A percentile compares a stretch with the other conserved stretches of the same genome.
Evolutionary conservation across 495 filamentous ascomycete species (phyloP).

Genomic region (Penicillium tannophilum): DNA sequence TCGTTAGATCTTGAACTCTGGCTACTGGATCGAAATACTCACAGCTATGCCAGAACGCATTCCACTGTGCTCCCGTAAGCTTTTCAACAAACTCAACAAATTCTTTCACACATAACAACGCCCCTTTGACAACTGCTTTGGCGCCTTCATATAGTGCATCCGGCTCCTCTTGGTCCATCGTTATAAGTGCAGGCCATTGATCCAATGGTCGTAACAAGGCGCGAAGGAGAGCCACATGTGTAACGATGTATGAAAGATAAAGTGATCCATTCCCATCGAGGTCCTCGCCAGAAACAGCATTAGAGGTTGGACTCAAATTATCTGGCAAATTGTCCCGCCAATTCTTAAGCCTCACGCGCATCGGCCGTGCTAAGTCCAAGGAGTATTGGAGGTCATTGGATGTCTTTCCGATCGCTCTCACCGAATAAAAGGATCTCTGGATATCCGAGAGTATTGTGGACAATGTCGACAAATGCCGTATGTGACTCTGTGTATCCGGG

Average conservation of each 20-base stretch:
- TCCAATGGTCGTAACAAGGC: slow-evolving; percentile 4
- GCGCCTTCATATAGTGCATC: background rate
- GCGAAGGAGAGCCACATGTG: slow-evolving; percentile 4
- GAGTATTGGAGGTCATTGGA: slow-evolving; percentile 4
- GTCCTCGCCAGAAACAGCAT: background rate
- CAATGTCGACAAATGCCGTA: background rate
- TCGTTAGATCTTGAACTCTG: background rate
- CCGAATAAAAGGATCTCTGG: slow-evolving; percentile 2
- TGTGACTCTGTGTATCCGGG: slow-evolving; percentile 2
- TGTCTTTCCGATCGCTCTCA: slow-evolving; percentile 6
- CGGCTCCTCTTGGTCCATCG: background rate
- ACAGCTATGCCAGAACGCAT: slow-evolving; percentile 12
- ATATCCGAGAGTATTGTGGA: slow-evolving; percentile 7
- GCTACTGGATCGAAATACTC: background rate
- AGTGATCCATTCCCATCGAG: slow-evolving; percentile 8
- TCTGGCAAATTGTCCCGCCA: slow-evolving; percentile 5
- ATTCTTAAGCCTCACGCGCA: slow-evolving; percentile 1
- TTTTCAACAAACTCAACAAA: slow-evolving; percentile 12
- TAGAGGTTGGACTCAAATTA: background rate
- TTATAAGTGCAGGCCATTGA: slow-evolving; percentile 4
- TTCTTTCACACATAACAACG: slow-evolving; percentile 10
- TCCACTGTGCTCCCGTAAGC: slow-evolving; percentile 8
- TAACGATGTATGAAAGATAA: slow-evolving; percentile 9
- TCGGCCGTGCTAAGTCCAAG: slow-evolving; percentile 5
- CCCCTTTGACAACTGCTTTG: slow-evolving; percentile 8